Conservation (phyloP, 1,284 basidiomycete species). For the Agroathelia rolfsii region DNA sequence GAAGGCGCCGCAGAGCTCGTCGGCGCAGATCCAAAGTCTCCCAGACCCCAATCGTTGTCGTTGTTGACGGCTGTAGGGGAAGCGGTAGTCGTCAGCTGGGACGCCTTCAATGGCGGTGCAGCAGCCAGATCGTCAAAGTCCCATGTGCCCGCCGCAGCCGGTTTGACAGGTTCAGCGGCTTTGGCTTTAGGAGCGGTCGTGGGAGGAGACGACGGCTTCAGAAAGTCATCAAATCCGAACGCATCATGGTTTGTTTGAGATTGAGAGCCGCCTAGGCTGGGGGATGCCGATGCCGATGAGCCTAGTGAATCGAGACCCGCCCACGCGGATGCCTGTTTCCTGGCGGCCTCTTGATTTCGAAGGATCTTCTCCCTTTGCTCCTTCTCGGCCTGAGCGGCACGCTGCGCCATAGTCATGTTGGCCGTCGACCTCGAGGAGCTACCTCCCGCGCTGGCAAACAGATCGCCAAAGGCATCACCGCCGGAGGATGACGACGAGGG, state of each 20-base stretch:
- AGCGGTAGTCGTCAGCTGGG: too few relatives aligned
- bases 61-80: too few relatives aligned
- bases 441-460: conserved; percentile 18
- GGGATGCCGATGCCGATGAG: conserved; percentile 10
- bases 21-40: conserved; percentile 27
- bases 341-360: conserved; percentile 11
- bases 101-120: too few relatives aligned
- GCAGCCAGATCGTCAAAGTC: too few relatives aligned
- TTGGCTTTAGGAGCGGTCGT: too few relatives aligned
- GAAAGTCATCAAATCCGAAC: too few relatives aligned
- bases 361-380: too few relatives aligned
- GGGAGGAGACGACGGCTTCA: too few relatives aligned
- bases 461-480: conserved; percentile 56
- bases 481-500: conserved; percentile 15
- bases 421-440: too few relatives aligned
- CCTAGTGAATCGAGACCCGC: conserved; percentile 49
- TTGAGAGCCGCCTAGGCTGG: conserved; percentile 10
- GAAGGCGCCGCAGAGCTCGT: too few relatives aligned
- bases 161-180: too few relatives aligned
- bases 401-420: conserved; percentile 51
- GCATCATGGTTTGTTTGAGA: conserved; percentile 29
- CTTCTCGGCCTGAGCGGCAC: conserved; percentile 33
- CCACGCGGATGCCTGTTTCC: conserved; percentile 34
- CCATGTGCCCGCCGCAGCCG: too few relatives aligned
- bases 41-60: conserved; percentile 51